phyloP scores from a whole-genome alignment of 768 basidiomycete species.

The Suillus bovinus region DNA sequence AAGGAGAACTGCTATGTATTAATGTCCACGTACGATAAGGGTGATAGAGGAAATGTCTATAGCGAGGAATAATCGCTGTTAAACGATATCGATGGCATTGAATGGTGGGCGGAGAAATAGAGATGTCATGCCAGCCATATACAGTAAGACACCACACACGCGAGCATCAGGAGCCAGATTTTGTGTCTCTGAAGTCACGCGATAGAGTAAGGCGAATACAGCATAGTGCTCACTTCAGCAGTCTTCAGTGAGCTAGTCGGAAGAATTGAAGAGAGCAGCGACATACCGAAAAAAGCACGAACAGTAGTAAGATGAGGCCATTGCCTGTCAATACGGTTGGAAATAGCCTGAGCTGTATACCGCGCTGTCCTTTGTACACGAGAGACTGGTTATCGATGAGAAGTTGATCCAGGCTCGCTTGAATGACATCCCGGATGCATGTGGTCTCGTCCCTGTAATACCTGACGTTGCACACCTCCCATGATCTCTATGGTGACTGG shows the following conservation, averaged over 20 bases:
- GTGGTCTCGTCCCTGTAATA: background rate
- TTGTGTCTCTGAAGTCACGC: background rate
- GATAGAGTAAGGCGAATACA: background rate
- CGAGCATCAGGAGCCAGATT: background rate
- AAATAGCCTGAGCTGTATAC: background rate
- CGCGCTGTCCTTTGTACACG: background rate
- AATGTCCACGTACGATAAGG: background rate
- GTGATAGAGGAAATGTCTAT: background rate
- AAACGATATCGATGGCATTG: background rate
- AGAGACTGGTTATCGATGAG: background rate
- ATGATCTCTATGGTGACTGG: background rate
- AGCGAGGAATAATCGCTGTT: background rate
- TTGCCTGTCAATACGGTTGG: background rate
- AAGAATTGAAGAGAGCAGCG: background rate
- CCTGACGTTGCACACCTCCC: background rate
- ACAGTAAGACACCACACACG: background rate
- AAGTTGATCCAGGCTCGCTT: background rate
- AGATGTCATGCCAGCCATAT: background rate
- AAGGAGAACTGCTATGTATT: background rate
- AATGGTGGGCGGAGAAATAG: background rate
- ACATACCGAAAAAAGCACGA: background rate
- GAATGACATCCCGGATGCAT: background rate
- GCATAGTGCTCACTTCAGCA: background rate
- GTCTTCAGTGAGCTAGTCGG: background rate
- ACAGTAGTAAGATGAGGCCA: background rate